These are phyloP conservation scores for Neofusicoccum sp. DNA, from an alignment of 2,329 filamentous ascomycete genomes.

Conservation along the genomic window DNA sequence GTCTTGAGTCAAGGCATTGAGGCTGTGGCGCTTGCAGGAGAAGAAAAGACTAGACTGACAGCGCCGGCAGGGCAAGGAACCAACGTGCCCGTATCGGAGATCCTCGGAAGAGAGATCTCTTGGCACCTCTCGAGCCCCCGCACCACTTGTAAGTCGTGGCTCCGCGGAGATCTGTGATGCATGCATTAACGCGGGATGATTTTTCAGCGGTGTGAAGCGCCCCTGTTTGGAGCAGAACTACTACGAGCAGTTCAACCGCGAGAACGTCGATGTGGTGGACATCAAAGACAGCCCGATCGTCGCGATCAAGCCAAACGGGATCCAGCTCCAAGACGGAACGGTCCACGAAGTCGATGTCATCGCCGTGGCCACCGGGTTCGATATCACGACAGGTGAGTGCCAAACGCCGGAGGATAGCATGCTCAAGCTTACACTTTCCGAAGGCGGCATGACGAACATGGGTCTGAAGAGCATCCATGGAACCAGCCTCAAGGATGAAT, in stretches of 20 bases:
- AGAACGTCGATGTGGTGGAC: constrained; percentile 48
- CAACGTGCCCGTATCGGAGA: constrained; percentile 46
- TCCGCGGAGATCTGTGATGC: no score
- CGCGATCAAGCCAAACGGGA: constrained; percentile 33
- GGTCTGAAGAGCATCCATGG: constrained; percentile 41
- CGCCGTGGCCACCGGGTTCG: constrained; percentile 38
- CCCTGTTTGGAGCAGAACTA: constrained; percentile 51
- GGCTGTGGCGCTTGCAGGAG: no score
- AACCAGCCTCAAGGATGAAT: constrained; percentile 40
- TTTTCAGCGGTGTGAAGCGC: constrained; percentile 47
- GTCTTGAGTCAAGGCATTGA: no score
- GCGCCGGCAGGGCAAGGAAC: constrained; percentile 40
- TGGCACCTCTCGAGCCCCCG: constrained; percentile 47
- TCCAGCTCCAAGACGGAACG: constrained; percentile 33
- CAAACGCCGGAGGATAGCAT: constrained; percentile 46
- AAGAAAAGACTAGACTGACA: no score
- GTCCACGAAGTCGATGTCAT: constrained; percentile 37
- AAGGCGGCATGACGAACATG: constrained; percentile 46
- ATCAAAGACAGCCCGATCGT: constrained; percentile 46
- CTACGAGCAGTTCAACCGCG: constrained; percentile 49
- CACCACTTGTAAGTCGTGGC: constrained; percentile 39
- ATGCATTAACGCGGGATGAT: no score
- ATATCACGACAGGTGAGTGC: constrained; percentile 44
- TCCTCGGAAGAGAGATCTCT: constrained; percentile 47
- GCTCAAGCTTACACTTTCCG: constrained; percentile 48